Evolutionary conservation across 345 rosid genomes (phyloP).

Genomic region (Brassica cretica): DNA sequence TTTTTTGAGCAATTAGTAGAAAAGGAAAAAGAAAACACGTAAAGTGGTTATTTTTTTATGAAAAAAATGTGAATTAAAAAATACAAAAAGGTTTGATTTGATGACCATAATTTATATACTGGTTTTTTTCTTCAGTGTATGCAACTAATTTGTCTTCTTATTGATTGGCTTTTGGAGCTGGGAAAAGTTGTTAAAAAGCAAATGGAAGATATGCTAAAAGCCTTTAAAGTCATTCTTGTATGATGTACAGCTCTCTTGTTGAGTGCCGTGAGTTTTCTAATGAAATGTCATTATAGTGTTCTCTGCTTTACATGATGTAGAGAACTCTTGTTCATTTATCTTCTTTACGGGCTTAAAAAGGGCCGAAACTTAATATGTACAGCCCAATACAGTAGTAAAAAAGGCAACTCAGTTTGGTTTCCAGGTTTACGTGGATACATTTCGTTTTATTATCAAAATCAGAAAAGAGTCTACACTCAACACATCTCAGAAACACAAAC

Average conservation of each 20-base stretch:
- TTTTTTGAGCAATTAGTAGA: conserved; percentile 17
- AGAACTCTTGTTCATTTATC: conserved; percentile 7
- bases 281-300: conserved; percentile 17
- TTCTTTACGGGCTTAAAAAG: conserved; percentile 10
- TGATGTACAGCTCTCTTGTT: neutral
- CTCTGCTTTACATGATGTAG: conserved; percentile 11
- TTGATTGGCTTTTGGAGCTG: conserved; percentile 31
- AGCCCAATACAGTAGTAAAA: neutral
- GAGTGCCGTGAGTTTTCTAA: conserved; percentile 18
- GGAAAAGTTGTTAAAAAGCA: conserved; percentile 28
- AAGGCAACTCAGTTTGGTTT: neutral
- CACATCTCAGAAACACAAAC: conserved; percentile 23
- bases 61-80: conserved; percentile 10
- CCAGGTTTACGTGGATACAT: conserved; percentile 1
- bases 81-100: neutral
- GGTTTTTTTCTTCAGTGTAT: neutral
- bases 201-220: conserved; percentile 30
- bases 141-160: neutral
- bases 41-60: conserved; percentile 17
- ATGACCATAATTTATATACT: conserved; percentile 8
- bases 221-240: conserved; percentile 12
- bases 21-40: neutral
- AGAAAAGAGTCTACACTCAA: conserved; percentile 19
- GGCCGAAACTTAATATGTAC: neutral
- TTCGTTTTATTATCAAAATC: conserved; percentile 12